phyloP scores from a whole-genome alignment of 805 yeast genomes.

The Saccharomycopsis synnaedendra region DNA sequence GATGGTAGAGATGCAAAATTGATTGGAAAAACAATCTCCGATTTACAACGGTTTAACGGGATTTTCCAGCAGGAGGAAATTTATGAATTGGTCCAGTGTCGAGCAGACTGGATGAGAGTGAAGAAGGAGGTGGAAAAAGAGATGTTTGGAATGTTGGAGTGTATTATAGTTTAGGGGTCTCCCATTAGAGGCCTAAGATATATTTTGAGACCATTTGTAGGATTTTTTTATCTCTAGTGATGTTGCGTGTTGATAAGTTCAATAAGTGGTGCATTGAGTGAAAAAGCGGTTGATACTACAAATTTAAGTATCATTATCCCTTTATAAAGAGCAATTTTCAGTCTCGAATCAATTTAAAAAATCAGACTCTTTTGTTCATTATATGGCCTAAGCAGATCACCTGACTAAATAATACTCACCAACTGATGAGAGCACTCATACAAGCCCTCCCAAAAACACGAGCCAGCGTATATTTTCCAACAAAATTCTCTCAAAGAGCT shows the following conservation, averaged over 20 bases:
- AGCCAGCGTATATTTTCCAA: too few species aligned
- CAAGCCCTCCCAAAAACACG: too few species aligned
- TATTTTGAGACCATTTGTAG: background rate
- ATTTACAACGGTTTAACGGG: constrained; percentile 77
- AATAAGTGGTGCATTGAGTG: too few species aligned
- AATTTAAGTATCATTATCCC: too few species aligned
- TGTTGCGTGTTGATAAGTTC: background rate
- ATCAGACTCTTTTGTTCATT: too few species aligned
- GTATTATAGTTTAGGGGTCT: constrained; percentile 38
- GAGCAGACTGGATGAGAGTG: constrained; percentile 78
- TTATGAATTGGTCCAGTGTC: constrained; percentile 79
- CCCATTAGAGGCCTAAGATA: background rate
- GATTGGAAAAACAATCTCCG: constrained; percentile 73
- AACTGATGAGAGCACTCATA: too few species aligned
- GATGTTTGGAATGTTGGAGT: constrained; percentile 86
- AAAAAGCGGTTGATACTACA: too few species aligned
- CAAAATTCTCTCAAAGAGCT: too few species aligned
- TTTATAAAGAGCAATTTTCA: too few species aligned
- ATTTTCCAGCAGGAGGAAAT: constrained; percentile 87
- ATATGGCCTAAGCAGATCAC: too few species aligned
- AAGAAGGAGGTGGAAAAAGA: constrained; percentile 79
- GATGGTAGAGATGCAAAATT: constrained; percentile 68
- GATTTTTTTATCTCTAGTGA: background rate
- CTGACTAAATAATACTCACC: too few species aligned
- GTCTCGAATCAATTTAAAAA: too few species aligned